Evolutionary conservation across 139 green algal genomes (phyloP).

Genomic region (Chlorella sp.): DNA sequence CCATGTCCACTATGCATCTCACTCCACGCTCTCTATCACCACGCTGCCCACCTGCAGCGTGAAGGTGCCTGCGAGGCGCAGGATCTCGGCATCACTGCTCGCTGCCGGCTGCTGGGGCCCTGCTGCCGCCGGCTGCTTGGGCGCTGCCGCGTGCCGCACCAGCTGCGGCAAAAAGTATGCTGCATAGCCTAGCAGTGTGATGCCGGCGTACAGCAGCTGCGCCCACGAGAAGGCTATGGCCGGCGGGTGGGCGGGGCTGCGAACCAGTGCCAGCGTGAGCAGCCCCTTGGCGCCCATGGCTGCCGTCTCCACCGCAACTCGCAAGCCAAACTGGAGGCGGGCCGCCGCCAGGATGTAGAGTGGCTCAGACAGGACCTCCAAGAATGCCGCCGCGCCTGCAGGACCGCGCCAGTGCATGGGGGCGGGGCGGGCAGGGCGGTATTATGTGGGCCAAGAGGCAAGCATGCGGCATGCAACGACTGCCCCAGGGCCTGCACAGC

Average conservation of each 20-base stretch:
- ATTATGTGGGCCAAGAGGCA: background rate
- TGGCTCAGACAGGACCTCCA: slow-evolving; percentile 78
- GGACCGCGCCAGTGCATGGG: background rate
- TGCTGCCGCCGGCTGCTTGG: background rate
- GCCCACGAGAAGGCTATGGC: slow-evolving; percentile 64
- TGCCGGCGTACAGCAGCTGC: slow-evolving; percentile 65
- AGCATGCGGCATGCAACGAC: background rate
- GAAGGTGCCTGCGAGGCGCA: slow-evolving; percentile 37
- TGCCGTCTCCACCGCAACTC: slow-evolving; percentile 66
- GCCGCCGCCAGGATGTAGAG: slow-evolving; percentile 78
- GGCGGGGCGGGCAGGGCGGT: background rate
- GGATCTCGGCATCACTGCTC: background rate
- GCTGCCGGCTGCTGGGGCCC: background rate
- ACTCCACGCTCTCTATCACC: too few relatives aligned
- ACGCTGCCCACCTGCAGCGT: slow-evolving; percentile 52
- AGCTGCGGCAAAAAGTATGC: slow-evolving; percentile 24
- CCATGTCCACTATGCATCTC: too few relatives aligned
- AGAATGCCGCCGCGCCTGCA: slow-evolving; percentile 64
- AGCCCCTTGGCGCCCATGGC: slow-evolving; percentile 58
- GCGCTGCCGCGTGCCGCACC: background rate
- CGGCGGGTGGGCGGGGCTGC: background rate
- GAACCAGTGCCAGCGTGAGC: slow-evolving; percentile 64
- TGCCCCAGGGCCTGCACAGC: background rate
- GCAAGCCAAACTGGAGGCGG: slow-evolving; percentile 65
- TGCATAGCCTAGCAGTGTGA: slow-evolving; percentile 53